These are phyloP conservation scores for Begonia loranthoides DNA, from an alignment of 306 rosid genomes.

Conservation along the genomic window DNA sequence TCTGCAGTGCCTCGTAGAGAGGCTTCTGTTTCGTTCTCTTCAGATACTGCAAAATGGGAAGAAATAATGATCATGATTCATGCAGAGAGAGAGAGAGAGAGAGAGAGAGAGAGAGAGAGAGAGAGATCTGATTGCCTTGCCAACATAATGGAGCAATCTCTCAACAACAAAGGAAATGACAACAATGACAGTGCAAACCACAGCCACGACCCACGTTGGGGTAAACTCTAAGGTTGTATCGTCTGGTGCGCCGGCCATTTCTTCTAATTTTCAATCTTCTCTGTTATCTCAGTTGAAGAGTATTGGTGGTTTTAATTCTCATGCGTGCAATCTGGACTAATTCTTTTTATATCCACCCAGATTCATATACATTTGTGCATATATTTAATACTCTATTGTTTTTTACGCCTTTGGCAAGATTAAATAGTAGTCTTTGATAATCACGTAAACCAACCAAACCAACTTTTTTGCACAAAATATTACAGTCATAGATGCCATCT, in stretches of 20 bases:
- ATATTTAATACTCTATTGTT: too few species aligned
- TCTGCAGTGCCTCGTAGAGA: conserved; percentile 20
- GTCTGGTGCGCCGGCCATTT: conserved; percentile 16
- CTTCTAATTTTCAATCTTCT: not conserved
- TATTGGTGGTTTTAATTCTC: too few species aligned
- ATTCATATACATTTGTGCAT: too few species aligned
- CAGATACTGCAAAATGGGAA: conserved; percentile 13
- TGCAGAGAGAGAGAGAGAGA: not conserved
- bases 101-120: not conserved
- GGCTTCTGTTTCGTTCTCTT: conserved; percentile 24
- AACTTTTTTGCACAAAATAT: too few species aligned
- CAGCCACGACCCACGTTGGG: conserved; percentile 27
- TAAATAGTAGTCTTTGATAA: too few species aligned
- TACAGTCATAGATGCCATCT: too few species aligned
- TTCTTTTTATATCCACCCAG: too few species aligned
- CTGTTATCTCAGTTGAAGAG: too few species aligned
- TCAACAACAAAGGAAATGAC: conserved; percentile 17
- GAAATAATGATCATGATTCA: not conserved
- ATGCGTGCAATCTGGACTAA: too few species aligned
- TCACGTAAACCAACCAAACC: too few species aligned
- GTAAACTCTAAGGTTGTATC: conserved; percentile 21
- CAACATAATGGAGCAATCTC: conserved; percentile 13
- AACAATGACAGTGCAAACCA: conserved; percentile 21
- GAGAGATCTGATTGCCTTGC: conserved; percentile 12
- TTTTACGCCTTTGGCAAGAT: too few species aligned